Conservation (phyloP, 139 green algal species). For the Protoeuglena noctilucae region DNA sequence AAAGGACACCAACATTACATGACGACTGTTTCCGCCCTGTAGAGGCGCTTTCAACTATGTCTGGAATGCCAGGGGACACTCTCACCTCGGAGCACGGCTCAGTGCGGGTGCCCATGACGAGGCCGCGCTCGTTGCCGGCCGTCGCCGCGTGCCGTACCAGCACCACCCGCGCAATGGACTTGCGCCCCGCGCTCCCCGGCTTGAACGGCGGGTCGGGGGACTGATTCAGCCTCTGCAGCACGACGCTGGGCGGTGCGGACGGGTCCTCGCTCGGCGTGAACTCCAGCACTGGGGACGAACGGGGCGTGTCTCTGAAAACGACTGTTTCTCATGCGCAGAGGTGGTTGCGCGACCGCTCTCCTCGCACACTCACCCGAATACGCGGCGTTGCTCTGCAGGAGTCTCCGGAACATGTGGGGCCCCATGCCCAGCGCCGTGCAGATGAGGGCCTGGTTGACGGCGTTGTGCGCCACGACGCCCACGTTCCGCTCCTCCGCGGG, state of each 20-base stretch:
- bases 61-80: background rate
- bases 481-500: conserved; percentile 1
- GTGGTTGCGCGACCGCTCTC: no score
- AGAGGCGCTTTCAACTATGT: conserved; percentile 4
- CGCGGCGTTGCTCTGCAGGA: conserved; percentile 40
- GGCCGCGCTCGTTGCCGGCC: conserved; percentile 14
- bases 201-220: conserved; percentile 26
- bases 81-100: conserved; percentile 23
- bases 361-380: no score
- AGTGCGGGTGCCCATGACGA: conserved; percentile 22
- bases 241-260: conserved; percentile 16
- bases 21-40: conserved; percentile 1
- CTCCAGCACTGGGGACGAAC: conserved; percentile 62
- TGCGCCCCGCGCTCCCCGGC: conserved; percentile 10
- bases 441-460: conserved; percentile 81
- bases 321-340: background rate
- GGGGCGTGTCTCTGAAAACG: conserved; percentile 44
- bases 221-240: conserved; percentile 38
- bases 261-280: conserved; percentile 27
- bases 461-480: conserved; percentile 92
- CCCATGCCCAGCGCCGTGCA: conserved; percentile 53
- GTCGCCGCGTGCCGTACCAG: conserved; percentile 31
- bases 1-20: conserved; percentile 2
- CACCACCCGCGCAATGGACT: conserved; percentile 17
- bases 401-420: conserved; percentile 51